These are phyloP conservation scores for Boletus vermiculosoides DNA, from an alignment of 768 basidiomycete species.

Conservation along the genomic window DNA sequence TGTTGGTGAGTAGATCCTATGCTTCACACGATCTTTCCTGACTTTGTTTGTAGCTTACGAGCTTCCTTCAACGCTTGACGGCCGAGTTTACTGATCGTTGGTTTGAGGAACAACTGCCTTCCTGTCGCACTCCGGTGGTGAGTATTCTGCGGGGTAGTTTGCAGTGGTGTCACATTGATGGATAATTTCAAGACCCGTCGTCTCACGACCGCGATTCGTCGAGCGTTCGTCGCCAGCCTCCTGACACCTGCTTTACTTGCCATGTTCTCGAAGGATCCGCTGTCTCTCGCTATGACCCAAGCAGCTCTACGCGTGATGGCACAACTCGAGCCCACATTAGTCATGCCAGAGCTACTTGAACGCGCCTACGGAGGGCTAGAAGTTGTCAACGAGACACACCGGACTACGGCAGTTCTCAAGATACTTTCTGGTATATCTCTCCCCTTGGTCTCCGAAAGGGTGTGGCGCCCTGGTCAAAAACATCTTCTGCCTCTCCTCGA, in stretches of 20 bases:
- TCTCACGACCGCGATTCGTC: slow-evolving; percentile 77
- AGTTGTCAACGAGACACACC: slow-evolving; percentile 90
- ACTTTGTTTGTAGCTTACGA: slow-evolving; percentile 53
- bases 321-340: slow-evolving; percentile 73
- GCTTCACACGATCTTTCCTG: slow-evolving; percentile 1
- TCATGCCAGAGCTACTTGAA: slow-evolving; percentile 91
- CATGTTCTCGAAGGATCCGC: slow-evolving; percentile 85
- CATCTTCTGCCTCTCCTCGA: slow-evolving; percentile 86
- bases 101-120: slow-evolving; percentile 71
- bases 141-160: neutral
- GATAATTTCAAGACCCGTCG: slow-evolving; percentile 54
- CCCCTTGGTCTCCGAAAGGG: slow-evolving; percentile 69
- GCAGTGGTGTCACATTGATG: neutral
- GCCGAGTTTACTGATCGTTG: slow-evolving; percentile 78
- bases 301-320: slow-evolving; percentile 75
- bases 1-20: slow-evolving; percentile 19
- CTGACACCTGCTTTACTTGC: slow-evolving; percentile 86
- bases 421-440: slow-evolving; percentile 76
- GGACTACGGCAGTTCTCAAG: slow-evolving; percentile 88
- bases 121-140: slow-evolving; percentile 79
- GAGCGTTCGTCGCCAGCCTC: slow-evolving; percentile 75
- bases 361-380: slow-evolving; percentile 91
- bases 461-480: slow-evolving; percentile 87
- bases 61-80: slow-evolving; percentile 75
- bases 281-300: slow-evolving; percentile 81